phyloP scores from a whole-genome alignment of 192 early-diverging fungal genomes.

The Rhizophagus sp. region DNA sequence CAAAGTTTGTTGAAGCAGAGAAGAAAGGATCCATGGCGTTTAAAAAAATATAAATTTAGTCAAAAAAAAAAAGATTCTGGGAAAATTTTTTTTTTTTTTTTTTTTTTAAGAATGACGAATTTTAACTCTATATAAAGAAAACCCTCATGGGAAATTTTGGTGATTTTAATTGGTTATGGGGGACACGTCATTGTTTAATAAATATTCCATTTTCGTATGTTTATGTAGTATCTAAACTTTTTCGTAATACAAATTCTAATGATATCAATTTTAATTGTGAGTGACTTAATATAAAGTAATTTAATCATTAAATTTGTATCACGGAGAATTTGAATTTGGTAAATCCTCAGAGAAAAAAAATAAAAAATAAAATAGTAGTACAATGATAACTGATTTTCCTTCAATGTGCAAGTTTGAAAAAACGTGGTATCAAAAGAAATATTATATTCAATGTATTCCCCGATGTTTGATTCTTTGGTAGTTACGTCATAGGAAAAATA shows the following conservation, averaged over 20 bases:
- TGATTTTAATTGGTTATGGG: neutral
- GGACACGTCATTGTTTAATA: neutral
- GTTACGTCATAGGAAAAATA: no score
- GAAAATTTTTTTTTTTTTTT: neutral
- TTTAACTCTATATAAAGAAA: neutral
- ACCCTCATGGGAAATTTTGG: neutral
- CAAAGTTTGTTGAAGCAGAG: neutral
- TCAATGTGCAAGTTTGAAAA: no score
- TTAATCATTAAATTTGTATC: no score
- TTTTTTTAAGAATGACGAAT: neutral
- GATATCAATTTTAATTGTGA: no score
- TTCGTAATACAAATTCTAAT: neutral
- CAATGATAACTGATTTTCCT: no score
- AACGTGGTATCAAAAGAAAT: no score
- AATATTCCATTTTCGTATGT: neutral
- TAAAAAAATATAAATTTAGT: neutral
- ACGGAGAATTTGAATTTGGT: no score
- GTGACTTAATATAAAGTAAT: no score
- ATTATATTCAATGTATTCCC: no score
- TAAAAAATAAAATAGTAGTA: no score
- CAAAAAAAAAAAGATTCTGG: neutral
- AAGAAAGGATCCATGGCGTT: neutral
- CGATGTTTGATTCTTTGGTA: no score
- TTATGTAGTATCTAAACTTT: neutral
- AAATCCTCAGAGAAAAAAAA: no score